Base-by-base conservation (phyloP, 331 rosid genomes). In the Malus hybrid region DNA sequence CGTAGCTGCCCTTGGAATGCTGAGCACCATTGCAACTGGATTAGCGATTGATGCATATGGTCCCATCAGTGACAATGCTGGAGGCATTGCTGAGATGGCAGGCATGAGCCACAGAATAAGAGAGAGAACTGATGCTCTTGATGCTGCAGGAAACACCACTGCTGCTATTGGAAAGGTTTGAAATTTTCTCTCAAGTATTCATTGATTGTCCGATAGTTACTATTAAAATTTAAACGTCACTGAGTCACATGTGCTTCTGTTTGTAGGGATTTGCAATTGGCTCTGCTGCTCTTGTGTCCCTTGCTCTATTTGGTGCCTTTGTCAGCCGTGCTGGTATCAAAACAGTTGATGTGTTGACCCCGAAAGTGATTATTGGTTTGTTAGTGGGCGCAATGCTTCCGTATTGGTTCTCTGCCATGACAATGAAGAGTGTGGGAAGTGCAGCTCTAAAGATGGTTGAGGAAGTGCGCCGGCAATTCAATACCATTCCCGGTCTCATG, bases 1-100 rank as follows among this genome's bases (percentile, higher is more conserved):
- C 3, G 86, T 94, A 19, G 97, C 99, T 50, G 97, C 99, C 14
- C 99, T 94, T 62, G 97, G 99, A 79, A 94, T 94, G 97, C 83
- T 94, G 44, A 92, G 99, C 75, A 94, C 99, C 71, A 94, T 92
- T 10, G 97, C 99, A 10, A 94, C 97, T 65, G 99, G 97, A 66
- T 84, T 94, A 87, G 99, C 99, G 73, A 94, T 94, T 39, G 97
- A 94, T 78, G 97, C 97, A 5, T 94, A 92, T 81, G 99, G 99
- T 79, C 97, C 99, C 71, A 94, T 94, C 85, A 90, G 99, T 85
- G 97, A 94, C 88, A 94, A 94, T 71, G 99, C 97, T 33, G 96
- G 99, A 69, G 99, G 97, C 78, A 94, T 94, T 83, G 99, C 99
- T 73, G 97, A 94, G 89, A 94, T 94, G 97, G 99, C 97, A 2